Evolutionary conservation across 2,329 filamentous ascomycete genomes (phyloP).

Genomic region (Graphilbum sp.): DNA sequence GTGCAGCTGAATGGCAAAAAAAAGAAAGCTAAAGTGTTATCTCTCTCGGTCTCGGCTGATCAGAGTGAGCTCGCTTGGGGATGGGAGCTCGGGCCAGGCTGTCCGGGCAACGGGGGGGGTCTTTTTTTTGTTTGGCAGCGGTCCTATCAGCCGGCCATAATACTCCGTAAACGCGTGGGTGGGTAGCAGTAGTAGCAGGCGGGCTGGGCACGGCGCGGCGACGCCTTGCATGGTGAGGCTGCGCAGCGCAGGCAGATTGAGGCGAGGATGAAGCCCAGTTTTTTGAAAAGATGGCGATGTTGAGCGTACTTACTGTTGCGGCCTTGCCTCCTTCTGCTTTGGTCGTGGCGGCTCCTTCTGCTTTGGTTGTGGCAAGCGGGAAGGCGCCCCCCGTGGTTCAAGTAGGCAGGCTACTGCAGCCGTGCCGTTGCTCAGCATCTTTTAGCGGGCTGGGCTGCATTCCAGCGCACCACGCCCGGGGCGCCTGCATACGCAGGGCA

Average conservation of each 20-base stretch:
- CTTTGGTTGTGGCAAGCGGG: background rate
- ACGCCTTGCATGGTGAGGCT: background rate
- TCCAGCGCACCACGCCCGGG: background rate
- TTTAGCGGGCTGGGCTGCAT: background rate
- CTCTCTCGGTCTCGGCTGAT: too few relatives aligned
- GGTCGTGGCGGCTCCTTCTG: too few relatives aligned
- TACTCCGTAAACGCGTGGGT: too few relatives aligned
- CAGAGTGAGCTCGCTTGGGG: too few relatives aligned
- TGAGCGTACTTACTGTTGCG: too few relatives aligned
- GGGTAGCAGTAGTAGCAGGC: too few relatives aligned
- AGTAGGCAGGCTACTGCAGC: background rate
- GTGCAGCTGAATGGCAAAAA: too few relatives aligned
- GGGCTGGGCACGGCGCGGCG: background rate
- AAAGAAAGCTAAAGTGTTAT: too few relatives aligned
- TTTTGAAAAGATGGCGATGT: too few relatives aligned
- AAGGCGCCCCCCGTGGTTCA: background rate
- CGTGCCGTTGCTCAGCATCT: background rate
- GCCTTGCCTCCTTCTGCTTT: too few relatives aligned
- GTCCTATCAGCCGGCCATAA: background rate
- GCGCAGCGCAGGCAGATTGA: too few relatives aligned
- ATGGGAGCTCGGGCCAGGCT: constrained; percentile 11
- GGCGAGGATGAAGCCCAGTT: too few relatives aligned
- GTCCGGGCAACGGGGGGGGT: constrained; percentile 9
- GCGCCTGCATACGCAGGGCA: background rate
- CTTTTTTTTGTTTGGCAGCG: background rate